Evolutionary conservation across 306 rosid genomes (phyloP).

Genomic region (Casuarina glauca): DNA sequence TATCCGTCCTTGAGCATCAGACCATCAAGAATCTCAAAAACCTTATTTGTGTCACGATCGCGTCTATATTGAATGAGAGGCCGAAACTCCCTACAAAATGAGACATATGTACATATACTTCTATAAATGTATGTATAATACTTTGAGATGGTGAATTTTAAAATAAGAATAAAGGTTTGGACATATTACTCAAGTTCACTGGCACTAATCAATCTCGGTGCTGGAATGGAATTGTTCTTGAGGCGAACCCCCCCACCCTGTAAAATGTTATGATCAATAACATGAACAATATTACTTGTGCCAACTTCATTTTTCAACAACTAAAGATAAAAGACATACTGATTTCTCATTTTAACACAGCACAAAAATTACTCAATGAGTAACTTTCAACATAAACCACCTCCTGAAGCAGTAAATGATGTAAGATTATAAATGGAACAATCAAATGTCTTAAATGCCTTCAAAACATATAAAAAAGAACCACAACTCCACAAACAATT

Average conservation of each 20-base stretch:
- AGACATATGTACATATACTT: constrained; percentile 9
- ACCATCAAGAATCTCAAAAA: constrained; percentile 74
- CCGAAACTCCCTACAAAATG: constrained; percentile 71
- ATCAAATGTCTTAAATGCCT: too few relatives aligned
- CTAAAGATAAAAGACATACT: not conserved
- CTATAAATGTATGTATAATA: too few relatives aligned
- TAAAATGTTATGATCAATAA: constrained; percentile 19
- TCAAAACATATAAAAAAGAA: too few relatives aligned
- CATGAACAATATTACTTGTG: constrained; percentile 11
- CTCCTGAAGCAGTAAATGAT: not conserved
- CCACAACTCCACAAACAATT: too few relatives aligned
- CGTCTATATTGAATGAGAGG: constrained; percentile 74
- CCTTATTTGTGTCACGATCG: constrained; percentile 70
- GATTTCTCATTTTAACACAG: not conserved
- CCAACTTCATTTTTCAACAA: not conserved
- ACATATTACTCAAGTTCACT: constrained; percentile 85
- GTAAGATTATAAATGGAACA: not conserved
- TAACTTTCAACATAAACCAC: not conserved
- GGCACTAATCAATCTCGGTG: constrained; percentile 86
- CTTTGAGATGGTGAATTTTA: too few relatives aligned
- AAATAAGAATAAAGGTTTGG: too few relatives aligned
- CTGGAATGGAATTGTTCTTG: constrained; percentile 58
- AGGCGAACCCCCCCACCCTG: constrained; percentile 82
- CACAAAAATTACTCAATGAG: not conserved
- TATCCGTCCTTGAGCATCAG: constrained; percentile 85